Percentiles rank a stretch among this genome's conserved stretches.
phyloP scores from a whole-genome alignment of 2,329 filamentous ascomycete genomes.

The Fusarium torreyae region DNA sequence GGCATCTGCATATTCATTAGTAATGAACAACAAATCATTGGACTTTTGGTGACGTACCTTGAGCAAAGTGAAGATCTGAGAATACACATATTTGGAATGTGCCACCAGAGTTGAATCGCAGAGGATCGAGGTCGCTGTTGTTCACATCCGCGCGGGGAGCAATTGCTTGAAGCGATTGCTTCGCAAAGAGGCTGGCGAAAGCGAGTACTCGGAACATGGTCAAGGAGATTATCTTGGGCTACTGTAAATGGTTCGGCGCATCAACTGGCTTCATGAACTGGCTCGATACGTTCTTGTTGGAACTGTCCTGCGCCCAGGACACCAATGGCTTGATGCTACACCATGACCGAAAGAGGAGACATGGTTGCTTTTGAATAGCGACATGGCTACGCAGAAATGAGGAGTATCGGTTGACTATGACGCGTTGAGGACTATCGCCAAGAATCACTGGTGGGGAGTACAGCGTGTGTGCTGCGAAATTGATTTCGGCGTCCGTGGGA shows the following conservation, averaged over 20 bases:
- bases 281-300: not conserved
- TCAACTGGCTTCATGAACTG: not conserved
- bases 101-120: slow-evolving; percentile 31
- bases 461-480: not conserved
- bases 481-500: slow-evolving; percentile 24
- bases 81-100: slow-evolving; percentile 40
- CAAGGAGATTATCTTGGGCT: not conserved
- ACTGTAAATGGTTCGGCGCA: not conserved
- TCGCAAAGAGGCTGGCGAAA: slow-evolving; percentile 14
- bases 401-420: slow-evolving; percentile 17
- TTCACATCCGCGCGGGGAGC: slow-evolving; percentile 18
- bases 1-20: slow-evolving; percentile 23
- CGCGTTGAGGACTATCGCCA: slow-evolving; percentile 28
- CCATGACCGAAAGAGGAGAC: not conserved
- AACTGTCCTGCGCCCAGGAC: not conserved
- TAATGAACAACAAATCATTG: not conserved
- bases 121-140: slow-evolving; percentile 32
- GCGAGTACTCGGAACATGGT: slow-evolving; percentile 26
- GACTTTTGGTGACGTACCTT: slow-evolving; percentile 6
- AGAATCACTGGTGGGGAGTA: slow-evolving; percentile 9
- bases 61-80: slow-evolving; percentile 40
- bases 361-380: not conserved
- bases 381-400: not conserved
- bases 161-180: slow-evolving; percentile 5
- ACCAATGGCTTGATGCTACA: not conserved